A percentile compares a stretch with the other conserved stretches of the same genome.
Evolutionary conservation across 2,329 filamentous ascomycete species (phyloP).

Genomic region (Tolypocladium nubicola): DNA sequence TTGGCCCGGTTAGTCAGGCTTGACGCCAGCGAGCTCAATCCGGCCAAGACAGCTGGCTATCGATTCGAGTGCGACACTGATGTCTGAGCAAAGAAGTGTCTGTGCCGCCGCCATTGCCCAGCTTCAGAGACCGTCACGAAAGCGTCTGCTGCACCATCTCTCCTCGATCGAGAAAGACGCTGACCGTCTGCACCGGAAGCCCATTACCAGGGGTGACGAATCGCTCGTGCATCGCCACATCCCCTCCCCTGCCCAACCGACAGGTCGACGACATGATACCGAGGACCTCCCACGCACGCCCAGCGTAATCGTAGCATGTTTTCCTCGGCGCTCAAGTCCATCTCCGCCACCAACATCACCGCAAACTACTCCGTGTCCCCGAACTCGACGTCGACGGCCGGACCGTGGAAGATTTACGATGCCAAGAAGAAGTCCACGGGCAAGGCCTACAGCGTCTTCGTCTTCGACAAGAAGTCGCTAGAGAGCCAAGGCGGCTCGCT

Average conservation of each 20-base stretch:
- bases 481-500: constrained; percentile 42
- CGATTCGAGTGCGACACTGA: background rate
- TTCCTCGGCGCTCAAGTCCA: constrained; percentile 85
- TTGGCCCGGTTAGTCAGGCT: background rate
- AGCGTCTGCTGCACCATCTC: background rate
- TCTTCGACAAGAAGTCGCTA: constrained; percentile 83
- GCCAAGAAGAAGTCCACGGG: constrained; percentile 93
- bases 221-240: background rate
- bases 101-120: background rate
- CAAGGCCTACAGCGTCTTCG: constrained; percentile 81
- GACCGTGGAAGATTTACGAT: constrained; percentile 96
- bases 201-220: background rate
- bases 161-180: background rate
- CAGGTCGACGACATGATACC: constrained; percentile 15
- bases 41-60: background rate
- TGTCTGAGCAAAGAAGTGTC: background rate
- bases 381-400: constrained; percentile 66
- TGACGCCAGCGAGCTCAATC: background rate
- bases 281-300: constrained; percentile 8
- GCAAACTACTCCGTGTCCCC: constrained; percentile 80
- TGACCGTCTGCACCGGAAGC: background rate
- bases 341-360: constrained; percentile 80
- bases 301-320: constrained; percentile 54
- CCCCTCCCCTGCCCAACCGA: background rate
- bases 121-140: background rate